Evolutionary conservation across 805 yeast genomes (phyloP).

Genomic region (Candida maris): DNA sequence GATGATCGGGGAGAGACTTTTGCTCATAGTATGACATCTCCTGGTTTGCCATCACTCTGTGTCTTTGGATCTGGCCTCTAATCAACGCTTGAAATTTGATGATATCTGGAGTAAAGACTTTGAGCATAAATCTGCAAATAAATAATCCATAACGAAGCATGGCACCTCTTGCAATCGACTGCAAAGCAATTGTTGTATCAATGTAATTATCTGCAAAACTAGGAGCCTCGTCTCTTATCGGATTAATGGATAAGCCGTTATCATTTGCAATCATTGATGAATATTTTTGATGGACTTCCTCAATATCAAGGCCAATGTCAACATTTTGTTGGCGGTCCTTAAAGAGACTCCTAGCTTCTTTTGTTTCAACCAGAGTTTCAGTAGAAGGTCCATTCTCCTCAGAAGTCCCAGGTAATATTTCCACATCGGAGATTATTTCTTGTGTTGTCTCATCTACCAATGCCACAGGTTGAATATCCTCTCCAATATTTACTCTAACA

Average conservation of each 20-base stretch:
- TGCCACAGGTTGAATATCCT: constrained; percentile 20
- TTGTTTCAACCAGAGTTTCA: constrained; percentile 13
- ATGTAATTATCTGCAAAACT: constrained; percentile 3
- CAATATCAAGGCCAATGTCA: constrained; percentile 23
- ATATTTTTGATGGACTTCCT: constrained; percentile 29
- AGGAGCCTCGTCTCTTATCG: neutral
- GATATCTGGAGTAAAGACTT: constrained; percentile 51
- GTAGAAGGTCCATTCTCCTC: neutral
- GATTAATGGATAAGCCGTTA: constrained; percentile 15
- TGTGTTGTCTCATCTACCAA: constrained; percentile 7
- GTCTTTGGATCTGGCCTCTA: constrained; percentile 44
- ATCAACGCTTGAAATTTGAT: constrained; percentile 45
- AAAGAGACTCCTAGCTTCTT: constrained; percentile 23
- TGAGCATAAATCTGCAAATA: constrained; percentile 59
- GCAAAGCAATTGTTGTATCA: constrained; percentile 40
- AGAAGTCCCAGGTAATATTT: neutral
- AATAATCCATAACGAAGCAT: constrained; percentile 59
- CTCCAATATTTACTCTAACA: constrained; percentile 31
- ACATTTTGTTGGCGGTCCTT: constrained; percentile 13
- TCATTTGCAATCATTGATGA: constrained; percentile 20
- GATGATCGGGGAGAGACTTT: constrained; percentile 14
- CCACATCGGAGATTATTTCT: neutral
- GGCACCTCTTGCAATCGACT: constrained; percentile 69
- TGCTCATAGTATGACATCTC: constrained; percentile 21
- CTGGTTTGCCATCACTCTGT: constrained; percentile 21